Conservation (phyloP, 2,329 filamentous ascomycete genomes). For the Volutella citrinella region DNA sequence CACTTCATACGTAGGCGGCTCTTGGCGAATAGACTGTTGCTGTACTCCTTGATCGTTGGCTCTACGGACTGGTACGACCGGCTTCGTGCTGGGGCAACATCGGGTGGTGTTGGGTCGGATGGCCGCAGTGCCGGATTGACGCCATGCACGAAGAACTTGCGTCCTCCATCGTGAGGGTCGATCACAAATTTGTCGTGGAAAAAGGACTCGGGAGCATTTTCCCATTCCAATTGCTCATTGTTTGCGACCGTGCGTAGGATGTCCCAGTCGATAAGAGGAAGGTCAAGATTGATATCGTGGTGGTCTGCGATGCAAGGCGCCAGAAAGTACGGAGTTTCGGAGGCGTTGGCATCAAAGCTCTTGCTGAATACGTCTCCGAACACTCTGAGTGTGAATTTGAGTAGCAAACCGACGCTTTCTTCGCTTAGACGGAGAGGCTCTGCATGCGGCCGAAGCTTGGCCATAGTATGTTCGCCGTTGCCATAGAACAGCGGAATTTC, state of each 20-base stretch:
- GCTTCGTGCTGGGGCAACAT: slow-evolving; percentile 47
- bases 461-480: slow-evolving; percentile 55
- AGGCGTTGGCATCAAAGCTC: slow-evolving; percentile 60
- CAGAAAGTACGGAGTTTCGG: slow-evolving; percentile 79
- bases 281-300: background rate
- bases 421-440: slow-evolving; percentile 41
- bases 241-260: slow-evolving; percentile 42
- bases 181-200: slow-evolving; percentile 52
- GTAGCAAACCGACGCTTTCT: slow-evolving; percentile 53
- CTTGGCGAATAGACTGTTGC: slow-evolving; percentile 69
- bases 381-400: slow-evolving; percentile 68
- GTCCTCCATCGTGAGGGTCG: slow-evolving; percentile 61
- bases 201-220: slow-evolving; percentile 44
- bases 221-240: slow-evolving; percentile 35
- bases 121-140: slow-evolving; percentile 59
- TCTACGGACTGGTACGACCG: slow-evolving; percentile 37
- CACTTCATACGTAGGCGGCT: slow-evolving; percentile 49
- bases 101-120: slow-evolving; percentile 61
- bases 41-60: slow-evolving; percentile 77
- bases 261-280: slow-evolving; percentile 58
- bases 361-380: slow-evolving; percentile 92
- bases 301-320: slow-evolving; percentile 51
- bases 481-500: slow-evolving; percentile 71
- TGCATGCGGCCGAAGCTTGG: slow-evolving; percentile 47
- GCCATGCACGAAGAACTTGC: slow-evolving; percentile 55